phyloP scores from a whole-genome alignment of 352 stramenopile genomes.

The Pythium guiyangense region DNA sequence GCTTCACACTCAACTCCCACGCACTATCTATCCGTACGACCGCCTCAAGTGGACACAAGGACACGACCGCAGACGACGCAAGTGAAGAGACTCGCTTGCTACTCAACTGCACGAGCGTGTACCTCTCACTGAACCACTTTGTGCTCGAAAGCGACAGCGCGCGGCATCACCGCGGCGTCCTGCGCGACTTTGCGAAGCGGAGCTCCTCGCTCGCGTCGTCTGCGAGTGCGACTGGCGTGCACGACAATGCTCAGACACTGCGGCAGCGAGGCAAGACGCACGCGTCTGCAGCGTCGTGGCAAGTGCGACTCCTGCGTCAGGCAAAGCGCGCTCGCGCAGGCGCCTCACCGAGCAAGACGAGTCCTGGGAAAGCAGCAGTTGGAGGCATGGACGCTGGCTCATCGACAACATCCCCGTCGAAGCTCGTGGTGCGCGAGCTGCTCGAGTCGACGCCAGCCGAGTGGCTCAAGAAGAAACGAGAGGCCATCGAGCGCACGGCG shows the following conservation, averaged over 20 bases:
- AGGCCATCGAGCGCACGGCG: slow-evolving; percentile 22
- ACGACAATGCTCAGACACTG: background rate
- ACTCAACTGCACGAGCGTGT: slow-evolving; percentile 33
- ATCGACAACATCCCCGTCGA: slow-evolving; percentile 1
- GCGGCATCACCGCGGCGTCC: slow-evolving; percentile 21
- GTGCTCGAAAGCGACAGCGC: slow-evolving; percentile 24
- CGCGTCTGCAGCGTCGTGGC: slow-evolving; percentile 22
- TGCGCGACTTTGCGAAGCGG: slow-evolving; percentile 1
- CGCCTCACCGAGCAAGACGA: background rate
- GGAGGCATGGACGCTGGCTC: background rate
- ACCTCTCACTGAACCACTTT: slow-evolving; percentile 34
- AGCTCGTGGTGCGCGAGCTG: slow-evolving; percentile 5
- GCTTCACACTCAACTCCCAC: slow-evolving; percentile 21
- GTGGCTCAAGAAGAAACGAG: slow-evolving; percentile 40
- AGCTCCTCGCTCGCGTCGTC: background rate
- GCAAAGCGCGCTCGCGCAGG: background rate
- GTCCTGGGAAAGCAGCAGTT: background rate
- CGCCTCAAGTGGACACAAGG: background rate
- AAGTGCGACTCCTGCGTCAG: slow-evolving; percentile 49
- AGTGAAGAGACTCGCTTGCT: slow-evolving; percentile 21
- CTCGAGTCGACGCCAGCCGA: slow-evolving; percentile 24
- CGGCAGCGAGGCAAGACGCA: background rate
- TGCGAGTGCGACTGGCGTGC: background rate
- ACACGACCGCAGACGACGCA: background rate
- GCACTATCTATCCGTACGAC: too few species aligned